Evolutionary conservation across 2,329 filamentous ascomycete species (phyloP).

Genomic region (Dothistroma pini): DNA sequence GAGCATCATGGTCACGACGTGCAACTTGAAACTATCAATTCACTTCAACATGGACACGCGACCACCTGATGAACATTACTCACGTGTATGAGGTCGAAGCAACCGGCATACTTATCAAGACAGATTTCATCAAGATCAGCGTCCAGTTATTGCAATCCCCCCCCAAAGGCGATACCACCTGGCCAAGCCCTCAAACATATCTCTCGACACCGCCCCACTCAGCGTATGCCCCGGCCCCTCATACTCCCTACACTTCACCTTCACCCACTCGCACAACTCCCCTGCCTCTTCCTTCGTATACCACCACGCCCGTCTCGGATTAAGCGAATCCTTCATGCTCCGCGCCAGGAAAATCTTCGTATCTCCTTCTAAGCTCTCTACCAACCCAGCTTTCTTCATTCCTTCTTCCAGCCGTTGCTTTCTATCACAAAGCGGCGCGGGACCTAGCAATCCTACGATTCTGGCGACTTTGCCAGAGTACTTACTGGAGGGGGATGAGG

Average conservation of each 20-base stretch:
- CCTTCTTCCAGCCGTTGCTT: not conserved
- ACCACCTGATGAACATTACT: no score
- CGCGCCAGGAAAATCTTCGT: no score
- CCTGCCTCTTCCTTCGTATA: no score
- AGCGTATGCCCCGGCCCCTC: no score
- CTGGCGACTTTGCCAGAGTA: not conserved
- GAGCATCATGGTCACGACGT: not conserved
- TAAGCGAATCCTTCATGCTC: no score
- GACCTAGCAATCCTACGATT: not conserved
- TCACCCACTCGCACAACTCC: not conserved
- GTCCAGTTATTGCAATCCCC: not conserved
- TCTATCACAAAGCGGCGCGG: not conserved
- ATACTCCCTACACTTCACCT: not conserved
- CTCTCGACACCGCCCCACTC: not conserved
- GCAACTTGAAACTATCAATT: no score
- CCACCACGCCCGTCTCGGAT: no score
- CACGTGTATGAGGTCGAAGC: no score
- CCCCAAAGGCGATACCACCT: not conserved
- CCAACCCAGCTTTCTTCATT: not conserved
- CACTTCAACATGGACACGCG: no score
- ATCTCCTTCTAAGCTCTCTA: no score
- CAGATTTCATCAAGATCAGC: not conserved
- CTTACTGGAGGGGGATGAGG: not conserved
- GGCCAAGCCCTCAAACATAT: not conserved
- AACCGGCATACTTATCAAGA: no score